Evolutionary conservation across 2,329 filamentous ascomycete genomes (phyloP).

Genomic region (Elsinoe batatas): DNA sequence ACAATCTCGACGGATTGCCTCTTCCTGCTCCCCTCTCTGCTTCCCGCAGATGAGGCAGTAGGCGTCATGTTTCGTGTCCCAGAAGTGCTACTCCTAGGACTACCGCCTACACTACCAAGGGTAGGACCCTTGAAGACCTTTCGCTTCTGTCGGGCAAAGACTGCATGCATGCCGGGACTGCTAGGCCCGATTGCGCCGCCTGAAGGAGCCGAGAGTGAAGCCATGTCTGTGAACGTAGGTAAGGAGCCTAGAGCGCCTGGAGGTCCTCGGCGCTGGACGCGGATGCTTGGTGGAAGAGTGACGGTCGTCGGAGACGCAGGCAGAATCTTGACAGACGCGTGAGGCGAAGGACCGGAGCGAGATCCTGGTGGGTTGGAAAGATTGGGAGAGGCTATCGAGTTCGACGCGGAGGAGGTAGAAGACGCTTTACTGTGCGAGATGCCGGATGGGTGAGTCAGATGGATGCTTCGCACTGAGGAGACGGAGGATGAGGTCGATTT

Average conservation of each 20-base stretch:
- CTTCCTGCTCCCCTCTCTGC: conserved; percentile 59
- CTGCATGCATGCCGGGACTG: conserved; percentile 45
- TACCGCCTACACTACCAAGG: conserved; percentile 36
- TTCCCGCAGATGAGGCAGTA: conserved; percentile 31
- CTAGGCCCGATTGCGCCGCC: conserved; percentile 43
- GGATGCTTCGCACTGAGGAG: conserved; percentile 84
- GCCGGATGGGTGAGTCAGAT: conserved; percentile 46
- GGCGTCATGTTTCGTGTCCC: conserved; percentile 19
- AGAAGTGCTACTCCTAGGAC: conserved; percentile 16
- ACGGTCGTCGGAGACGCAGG: conserved; percentile 71
- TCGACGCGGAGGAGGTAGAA: conserved; percentile 64
- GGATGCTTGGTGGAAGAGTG: conserved; percentile 75
- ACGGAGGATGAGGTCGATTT: conserved; percentile 96
- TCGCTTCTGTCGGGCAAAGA: conserved; percentile 74
- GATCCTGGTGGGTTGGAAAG: conserved; percentile 44
- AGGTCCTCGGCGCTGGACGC: conserved; percentile 41
- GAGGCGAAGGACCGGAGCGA: conserved; percentile 61
- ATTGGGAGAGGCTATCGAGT: conserved; percentile 46
- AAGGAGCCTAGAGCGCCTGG: conserved; percentile 24
- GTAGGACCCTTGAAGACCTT: conserved; percentile 75
- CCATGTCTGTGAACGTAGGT: conserved; percentile 22
- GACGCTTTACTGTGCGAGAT: conserved; percentile 78
- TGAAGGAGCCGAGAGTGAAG: neutral
- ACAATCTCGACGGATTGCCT: conserved; percentile 22
- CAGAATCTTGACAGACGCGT: conserved; percentile 89